These are phyloP conservation scores for Pecoramyces ruminantium DNA, from an alignment of 192 early-diverging fungal genomes.

Conservation along the genomic window DNA sequence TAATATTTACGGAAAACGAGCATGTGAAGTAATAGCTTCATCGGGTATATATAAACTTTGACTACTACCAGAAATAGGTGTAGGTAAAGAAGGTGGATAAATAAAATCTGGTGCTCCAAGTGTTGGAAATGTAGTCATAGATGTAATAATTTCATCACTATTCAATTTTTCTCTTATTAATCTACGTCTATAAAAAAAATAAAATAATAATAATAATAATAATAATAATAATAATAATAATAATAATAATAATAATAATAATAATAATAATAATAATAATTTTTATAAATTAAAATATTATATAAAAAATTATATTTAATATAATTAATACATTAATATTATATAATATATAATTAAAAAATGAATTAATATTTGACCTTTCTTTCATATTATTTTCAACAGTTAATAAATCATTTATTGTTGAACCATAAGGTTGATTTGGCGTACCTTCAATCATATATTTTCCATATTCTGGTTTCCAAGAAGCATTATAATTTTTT, in stretches of 20 bases:
- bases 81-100: slow-evolving; percentile 35
- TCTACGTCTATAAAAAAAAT: slow-evolving; percentile 29
- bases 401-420: slow-evolving; percentile 54
- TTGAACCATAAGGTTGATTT: slow-evolving; percentile 72
- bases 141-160: slow-evolving; percentile 57
- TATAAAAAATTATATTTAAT: no score
- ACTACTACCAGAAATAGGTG: slow-evolving; percentile 27
- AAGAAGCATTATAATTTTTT: slow-evolving; percentile 45
- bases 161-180: slow-evolving; percentile 41
- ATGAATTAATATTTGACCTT: no score
- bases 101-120: slow-evolving; percentile 64
- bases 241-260: no score
- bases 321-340: no score
- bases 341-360: no score
- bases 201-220: no score
- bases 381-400: slow-evolving; percentile 81
- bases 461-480: slow-evolving; percentile 91
- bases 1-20: slow-evolving; percentile 58
- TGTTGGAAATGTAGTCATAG: slow-evolving; percentile 74
- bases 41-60: slow-evolving; percentile 85
- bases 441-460: slow-evolving; percentile 97
- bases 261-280: no score
- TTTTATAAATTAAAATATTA: no score
- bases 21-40: slow-evolving; percentile 85
- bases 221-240: no score